A percentile compares a stretch with the other conserved stretches of the same genome.
phyloP scores from a whole-genome alignment of 2,329 filamentous ascomycete genomes.

The Xylaria multiplex region DNA sequence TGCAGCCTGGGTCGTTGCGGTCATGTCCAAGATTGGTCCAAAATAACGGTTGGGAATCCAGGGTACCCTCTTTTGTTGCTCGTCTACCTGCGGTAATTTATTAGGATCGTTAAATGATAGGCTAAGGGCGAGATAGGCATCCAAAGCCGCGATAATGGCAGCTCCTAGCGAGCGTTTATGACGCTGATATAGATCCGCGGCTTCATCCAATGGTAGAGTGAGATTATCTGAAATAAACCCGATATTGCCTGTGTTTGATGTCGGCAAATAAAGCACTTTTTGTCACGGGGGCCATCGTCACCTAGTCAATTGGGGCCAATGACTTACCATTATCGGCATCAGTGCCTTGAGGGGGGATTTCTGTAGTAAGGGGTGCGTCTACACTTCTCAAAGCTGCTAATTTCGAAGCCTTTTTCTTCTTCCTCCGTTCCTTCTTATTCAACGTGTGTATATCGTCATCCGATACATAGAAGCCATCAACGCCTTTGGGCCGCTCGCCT shows the following conservation, averaged over 20 bases:
- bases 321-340: constrained; percentile 41
- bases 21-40: constrained; percentile 55
- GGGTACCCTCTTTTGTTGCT: constrained; percentile 52
- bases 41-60: constrained; percentile 58
- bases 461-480: constrained; percentile 81
- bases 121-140: constrained; percentile 55
- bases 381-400: constrained; percentile 25
- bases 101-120: constrained; percentile 48
- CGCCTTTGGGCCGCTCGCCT: constrained; percentile 71
- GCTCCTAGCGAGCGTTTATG: constrained; percentile 53
- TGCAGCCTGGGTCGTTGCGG: constrained; percentile 43
- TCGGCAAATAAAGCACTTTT: constrained; percentile 31
- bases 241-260: constrained; percentile 51
- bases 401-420: constrained; percentile 42
- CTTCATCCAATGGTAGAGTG: constrained; percentile 54
- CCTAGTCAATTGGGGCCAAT: not conserved
- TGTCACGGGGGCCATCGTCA: not conserved
- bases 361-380: constrained; percentile 19
- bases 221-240: constrained; percentile 58
- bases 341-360: constrained; percentile 27
- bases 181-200: constrained; percentile 54
- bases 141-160: constrained; percentile 56
- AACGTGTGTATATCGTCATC: constrained; percentile 54
- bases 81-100: constrained; percentile 47
- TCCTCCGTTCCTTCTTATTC: constrained; percentile 54